These are phyloP conservation scores for Phytophthora hibernalis DNA, from an alignment of 352 stramenopile genomes.

Conservation along the genomic window DNA sequence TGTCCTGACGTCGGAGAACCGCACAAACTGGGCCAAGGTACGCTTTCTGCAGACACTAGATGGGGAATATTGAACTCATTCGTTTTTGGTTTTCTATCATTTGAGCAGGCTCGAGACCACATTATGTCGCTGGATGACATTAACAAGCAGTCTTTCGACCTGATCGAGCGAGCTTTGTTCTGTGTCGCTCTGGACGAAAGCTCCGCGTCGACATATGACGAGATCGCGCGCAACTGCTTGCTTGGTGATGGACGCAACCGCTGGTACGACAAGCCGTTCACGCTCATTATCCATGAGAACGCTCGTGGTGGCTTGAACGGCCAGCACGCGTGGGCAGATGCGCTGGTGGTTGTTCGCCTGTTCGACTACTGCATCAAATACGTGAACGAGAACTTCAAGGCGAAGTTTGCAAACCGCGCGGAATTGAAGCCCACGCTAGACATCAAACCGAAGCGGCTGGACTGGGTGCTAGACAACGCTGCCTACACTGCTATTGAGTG, in stretches of 20 bases:
- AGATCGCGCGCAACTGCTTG: constrained; percentile 87
- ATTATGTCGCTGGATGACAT: constrained; percentile 86
- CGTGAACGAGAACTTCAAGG: constrained; percentile 92
- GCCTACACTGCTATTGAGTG: constrained; percentile 85
- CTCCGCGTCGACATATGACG: constrained; percentile 80
- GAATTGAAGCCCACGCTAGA: constrained; percentile 67
- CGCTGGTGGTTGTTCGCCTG: constrained; percentile 94
- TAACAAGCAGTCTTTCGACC: constrained; percentile 92
- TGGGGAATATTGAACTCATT: background rate
- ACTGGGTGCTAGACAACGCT: constrained; percentile 87
- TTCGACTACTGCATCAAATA: constrained; percentile 96
- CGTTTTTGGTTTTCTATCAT: background rate
- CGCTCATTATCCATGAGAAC: constrained; percentile 97
- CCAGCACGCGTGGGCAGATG: constrained; percentile 98
- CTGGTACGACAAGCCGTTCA: constrained; percentile 99
- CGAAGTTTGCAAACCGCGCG: constrained; percentile 80
- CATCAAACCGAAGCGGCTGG: constrained; percentile 74
- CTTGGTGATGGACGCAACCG: constrained; percentile 94
- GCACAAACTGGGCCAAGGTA: constrained; percentile 95
- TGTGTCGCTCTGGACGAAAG: constrained; percentile 94
- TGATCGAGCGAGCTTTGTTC: constrained; percentile 94
- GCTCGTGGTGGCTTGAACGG: constrained; percentile 94
- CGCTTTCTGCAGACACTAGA: constrained; percentile 23
- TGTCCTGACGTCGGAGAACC: constrained; percentile 95
- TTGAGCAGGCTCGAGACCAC: constrained; percentile 72